Evolutionary conservation across 2,329 filamentous ascomycete species (phyloP).

Genomic region (Trichoderma breve): DNA sequence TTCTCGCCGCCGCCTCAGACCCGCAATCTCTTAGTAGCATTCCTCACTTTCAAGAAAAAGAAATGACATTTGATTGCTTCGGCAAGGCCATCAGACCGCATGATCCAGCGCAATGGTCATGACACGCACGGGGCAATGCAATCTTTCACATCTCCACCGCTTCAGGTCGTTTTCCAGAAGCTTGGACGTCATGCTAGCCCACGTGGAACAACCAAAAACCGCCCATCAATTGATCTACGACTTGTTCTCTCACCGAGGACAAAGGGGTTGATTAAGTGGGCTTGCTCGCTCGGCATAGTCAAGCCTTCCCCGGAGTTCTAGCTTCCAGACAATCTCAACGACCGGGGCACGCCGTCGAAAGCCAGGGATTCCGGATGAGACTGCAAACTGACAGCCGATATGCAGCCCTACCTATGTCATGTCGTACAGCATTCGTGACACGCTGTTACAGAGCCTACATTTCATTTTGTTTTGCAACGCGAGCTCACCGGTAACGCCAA

Average conservation of each 20-base stretch:
- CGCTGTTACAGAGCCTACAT: background rate
- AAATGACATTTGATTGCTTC: background rate
- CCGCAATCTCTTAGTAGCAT: background rate
- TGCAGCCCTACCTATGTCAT: slow-evolving; percentile 15
- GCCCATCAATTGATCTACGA: background rate
- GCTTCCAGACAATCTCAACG: background rate
- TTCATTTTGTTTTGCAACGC: background rate
- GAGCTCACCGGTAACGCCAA: slow-evolving; percentile 4
- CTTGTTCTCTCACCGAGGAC: slow-evolving; percentile 12
- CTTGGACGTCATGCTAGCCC: slow-evolving; percentile 1
- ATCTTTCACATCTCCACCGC: background rate
- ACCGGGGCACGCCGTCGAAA: background rate
- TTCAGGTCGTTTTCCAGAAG: slow-evolving; percentile 1
- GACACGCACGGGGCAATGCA: background rate
- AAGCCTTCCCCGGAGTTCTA: slow-evolving; percentile 9
- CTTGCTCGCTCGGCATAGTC: background rate
- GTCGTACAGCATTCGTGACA: background rate
- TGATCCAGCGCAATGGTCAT: background rate
- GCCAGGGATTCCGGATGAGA: background rate
- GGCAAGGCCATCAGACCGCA: background rate
- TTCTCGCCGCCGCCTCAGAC: background rate
- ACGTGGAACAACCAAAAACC: slow-evolving; percentile 1
- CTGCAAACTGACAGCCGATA: background rate
- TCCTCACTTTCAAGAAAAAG: background rate
- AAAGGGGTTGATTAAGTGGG: background rate